Conservation (phyloP, 2,329 filamentous ascomycete genomes). For the Hymenoscyphus salicellus region DNA sequence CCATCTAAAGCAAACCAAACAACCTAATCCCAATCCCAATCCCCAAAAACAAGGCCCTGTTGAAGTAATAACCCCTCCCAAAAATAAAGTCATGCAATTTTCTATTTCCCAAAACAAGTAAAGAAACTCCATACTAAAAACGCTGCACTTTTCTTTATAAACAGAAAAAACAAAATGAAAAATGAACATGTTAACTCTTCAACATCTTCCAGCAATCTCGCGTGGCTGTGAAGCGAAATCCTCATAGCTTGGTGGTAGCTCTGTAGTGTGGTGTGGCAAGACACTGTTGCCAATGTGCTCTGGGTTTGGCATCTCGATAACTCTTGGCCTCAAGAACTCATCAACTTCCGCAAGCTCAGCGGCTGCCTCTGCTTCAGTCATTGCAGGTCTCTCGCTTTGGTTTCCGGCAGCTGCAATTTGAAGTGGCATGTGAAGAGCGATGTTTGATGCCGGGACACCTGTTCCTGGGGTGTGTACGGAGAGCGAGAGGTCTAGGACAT, state of each 20-base stretch:
- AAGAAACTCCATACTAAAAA: not conserved
- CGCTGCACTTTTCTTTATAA: not conserved
- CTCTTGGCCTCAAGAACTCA: conserved; percentile 30
- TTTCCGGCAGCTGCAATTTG: conserved; percentile 33
- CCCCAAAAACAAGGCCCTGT: not conserved
- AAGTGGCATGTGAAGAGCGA: conserved; percentile 30
- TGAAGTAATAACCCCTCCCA: not conserved
- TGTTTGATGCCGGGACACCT: conserved; percentile 38
- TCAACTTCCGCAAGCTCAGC: conserved; percentile 31
- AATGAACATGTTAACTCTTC: not conserved
- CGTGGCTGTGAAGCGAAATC: conserved; percentile 14
- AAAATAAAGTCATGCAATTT: not conserved
- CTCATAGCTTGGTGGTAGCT: conserved; percentile 34
- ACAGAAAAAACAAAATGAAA: not conserved
- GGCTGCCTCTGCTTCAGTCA: conserved; percentile 25
- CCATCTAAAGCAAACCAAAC: not conserved
- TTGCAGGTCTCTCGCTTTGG: conserved; percentile 8
- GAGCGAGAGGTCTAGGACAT: conserved; percentile 58
- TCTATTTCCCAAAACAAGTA: not conserved
- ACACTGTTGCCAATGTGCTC: conserved; percentile 30
- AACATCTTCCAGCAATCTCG: not conserved
- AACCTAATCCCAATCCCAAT: not conserved
- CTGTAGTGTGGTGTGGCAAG: conserved; percentile 15
- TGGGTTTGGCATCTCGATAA: conserved; percentile 30
- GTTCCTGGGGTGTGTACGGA: conserved; percentile 50